phyloP scores from a whole-genome alignment of 1,284 basidiomycete genomes.

The Moesziomyces globuligerus region DNA sequence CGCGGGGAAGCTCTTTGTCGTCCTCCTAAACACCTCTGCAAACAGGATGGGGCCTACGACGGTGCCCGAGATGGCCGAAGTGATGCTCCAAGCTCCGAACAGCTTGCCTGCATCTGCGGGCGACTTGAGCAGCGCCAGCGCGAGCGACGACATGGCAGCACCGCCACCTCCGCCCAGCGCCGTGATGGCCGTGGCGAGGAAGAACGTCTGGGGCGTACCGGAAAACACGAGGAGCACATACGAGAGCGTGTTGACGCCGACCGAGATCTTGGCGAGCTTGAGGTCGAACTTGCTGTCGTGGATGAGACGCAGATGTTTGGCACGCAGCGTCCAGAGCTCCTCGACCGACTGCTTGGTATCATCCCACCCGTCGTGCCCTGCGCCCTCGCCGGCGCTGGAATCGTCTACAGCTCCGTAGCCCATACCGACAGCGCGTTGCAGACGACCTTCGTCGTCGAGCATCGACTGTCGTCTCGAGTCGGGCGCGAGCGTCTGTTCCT shows the following conservation, averaged over 20 bases:
- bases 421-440: constrained; percentile 17
- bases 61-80: constrained; percentile 54
- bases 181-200: constrained; percentile 43
- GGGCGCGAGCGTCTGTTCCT: constrained; percentile 24
- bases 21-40: constrained; percentile 48
- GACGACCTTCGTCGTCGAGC: constrained; percentile 40
- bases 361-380: constrained; percentile 28
- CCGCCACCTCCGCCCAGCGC: constrained; percentile 56
- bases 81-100: constrained; percentile 64
- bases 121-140: constrained; percentile 57
- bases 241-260: constrained; percentile 31
- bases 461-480: constrained; percentile 36
- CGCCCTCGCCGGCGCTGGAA: not conserved
- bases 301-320: constrained; percentile 61
- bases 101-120: constrained; percentile 62
- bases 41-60: constrained; percentile 63
- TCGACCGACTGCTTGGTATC: constrained; percentile 47
- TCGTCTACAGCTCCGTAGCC: constrained; percentile 25
- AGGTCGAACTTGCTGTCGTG: constrained; percentile 65
- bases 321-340: constrained; percentile 61
- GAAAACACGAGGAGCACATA: constrained; percentile 41
- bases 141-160: constrained; percentile 63
- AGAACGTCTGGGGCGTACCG: constrained; percentile 30
- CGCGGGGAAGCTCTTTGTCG: constrained; percentile 40
- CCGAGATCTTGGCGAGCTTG: constrained; percentile 45